phyloP scores from a whole-genome alignment of 1,284 basidiomycete species.

The Rhodotorula mucilaginosa region DNA sequence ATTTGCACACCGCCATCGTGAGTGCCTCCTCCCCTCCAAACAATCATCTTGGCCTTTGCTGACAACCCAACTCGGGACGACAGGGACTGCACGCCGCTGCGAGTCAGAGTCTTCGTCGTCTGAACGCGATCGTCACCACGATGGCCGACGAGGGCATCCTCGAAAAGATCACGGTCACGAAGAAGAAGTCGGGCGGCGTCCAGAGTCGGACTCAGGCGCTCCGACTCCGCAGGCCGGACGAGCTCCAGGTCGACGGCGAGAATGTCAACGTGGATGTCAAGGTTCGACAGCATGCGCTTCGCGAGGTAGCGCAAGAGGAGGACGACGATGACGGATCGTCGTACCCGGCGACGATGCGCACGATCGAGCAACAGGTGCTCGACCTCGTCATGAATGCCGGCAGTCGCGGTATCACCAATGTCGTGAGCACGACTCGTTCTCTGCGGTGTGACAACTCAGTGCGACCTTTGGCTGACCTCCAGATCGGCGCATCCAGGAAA shows the following conservation, averaged over 20 bases:
- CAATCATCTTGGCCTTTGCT: background rate
- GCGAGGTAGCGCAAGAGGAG: background rate
- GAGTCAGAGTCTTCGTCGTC: slow-evolving; percentile 70
- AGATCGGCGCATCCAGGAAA: slow-evolving; percentile 56
- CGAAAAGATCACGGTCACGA: slow-evolving; percentile 58
- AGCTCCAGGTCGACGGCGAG: background rate
- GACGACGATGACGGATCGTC: slow-evolving; percentile 23
- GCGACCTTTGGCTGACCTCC: background rate
- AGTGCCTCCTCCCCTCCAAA: background rate
- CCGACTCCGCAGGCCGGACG: slow-evolving; percentile 5
- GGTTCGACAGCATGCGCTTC: background rate
- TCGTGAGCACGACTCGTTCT: slow-evolving; percentile 53
- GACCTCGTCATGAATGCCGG: slow-evolving; percentile 66
- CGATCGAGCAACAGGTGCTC: slow-evolving; percentile 71
- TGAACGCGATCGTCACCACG: slow-evolving; percentile 66
- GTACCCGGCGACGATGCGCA: slow-evolving; percentile 49
- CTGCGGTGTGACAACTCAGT: background rate
- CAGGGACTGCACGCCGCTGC: slow-evolving; percentile 47
- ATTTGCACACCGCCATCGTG: slow-evolving; percentile 44
- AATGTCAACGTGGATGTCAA: background rate
- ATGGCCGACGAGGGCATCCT: slow-evolving; percentile 65
- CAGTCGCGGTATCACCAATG: slow-evolving; percentile 64
- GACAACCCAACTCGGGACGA: background rate
- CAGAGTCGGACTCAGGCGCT: background rate
- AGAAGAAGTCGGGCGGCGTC: background rate